Base-by-base conservation (phyloP, 257 asterid species). In the Phtheirospermum japonicum region DNA sequence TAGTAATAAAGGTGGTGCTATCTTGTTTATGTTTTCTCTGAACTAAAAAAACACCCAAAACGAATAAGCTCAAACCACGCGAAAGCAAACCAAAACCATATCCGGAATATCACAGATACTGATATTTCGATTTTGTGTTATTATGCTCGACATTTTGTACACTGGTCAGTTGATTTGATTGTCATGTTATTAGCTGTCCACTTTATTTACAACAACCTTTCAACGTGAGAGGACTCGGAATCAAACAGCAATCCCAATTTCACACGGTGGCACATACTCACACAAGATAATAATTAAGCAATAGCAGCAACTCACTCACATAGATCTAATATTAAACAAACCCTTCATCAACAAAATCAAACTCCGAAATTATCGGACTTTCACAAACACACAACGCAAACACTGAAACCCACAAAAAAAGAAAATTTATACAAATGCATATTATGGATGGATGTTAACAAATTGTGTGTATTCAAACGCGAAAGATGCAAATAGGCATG, bases 301-400 rank as follows among this genome's bases (percentile, higher is more conserved):
- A 34, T 48, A 26, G 16, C 43, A 68, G 18, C 13, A 14, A 37
- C 55, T 50, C 43, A 37, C 40, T 49, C 43, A 52, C 31, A n/a
- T 34, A 43, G 73, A 75, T 75, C 64, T 10, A 59, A 40, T 57
- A 39, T 42, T 40, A 49, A 12, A 31, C 55, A 52, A 34, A 28
- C 11, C 16, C 67, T 23, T 18, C 55, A 53, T 54, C 65, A 59
- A 52, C 62, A 54, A 66, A 30, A 53, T 30, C 51, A 26, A 63
- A 52, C 23, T 51, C 33, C 68, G 19, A 11, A 53, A 26, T 3
- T 30, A 30, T 30, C 26, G 16, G 34, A 43, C 36, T 10, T 31
- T 19, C 60, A 26, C 65, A 16, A 48, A 20, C 37, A 39, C 49
- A 59, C 42, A 1, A 30, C 20, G 31, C 26, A 30, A 10, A 14